Percentiles rank a stretch among this genome's conserved stretches.
phyloP scores from a whole-genome alignment of 2,329 filamentous ascomycete genomes.

The Pestalotiopsis sp. region DNA sequence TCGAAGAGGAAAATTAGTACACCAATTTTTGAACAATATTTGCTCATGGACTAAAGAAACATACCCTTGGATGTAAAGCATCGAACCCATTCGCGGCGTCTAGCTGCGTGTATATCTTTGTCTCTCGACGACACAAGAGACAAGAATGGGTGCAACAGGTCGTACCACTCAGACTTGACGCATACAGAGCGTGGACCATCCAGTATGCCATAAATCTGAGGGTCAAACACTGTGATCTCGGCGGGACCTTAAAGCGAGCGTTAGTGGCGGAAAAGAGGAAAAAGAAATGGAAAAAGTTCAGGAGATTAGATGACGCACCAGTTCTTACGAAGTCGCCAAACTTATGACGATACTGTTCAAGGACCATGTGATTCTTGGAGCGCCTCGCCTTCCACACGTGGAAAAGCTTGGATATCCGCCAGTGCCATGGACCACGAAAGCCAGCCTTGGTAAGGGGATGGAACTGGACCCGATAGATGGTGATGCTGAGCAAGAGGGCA shows the following conservation, averaged over 20 bases:
- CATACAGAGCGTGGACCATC: slow-evolving; percentile 28
- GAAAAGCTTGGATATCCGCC: slow-evolving; percentile 39
- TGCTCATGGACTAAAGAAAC: not conserved
- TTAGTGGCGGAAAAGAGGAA: not conserved
- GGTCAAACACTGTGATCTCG: not conserved
- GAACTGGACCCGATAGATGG: slow-evolving; percentile 41
- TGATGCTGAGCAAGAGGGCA: slow-evolving; percentile 31
- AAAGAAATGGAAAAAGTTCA: not conserved
- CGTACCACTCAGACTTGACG: slow-evolving; percentile 30
- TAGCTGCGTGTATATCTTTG: slow-evolving; percentile 22
- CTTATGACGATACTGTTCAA: not conserved
- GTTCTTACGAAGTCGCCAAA: not conserved
- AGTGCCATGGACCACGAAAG: slow-evolving; percentile 40
- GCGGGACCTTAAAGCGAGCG: not conserved
- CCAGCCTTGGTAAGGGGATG: slow-evolving; percentile 36
- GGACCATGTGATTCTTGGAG: not conserved
- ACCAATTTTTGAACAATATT: not conserved
- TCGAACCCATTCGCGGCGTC: slow-evolving; percentile 25
- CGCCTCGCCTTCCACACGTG: slow-evolving; percentile 28
- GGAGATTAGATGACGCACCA: not conserved
- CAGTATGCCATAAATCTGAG: slow-evolving; percentile 22
- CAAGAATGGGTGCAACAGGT: slow-evolving; percentile 23
- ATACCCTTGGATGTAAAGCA: slow-evolving; percentile 21
- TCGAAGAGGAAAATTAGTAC: too few relatives aligned
- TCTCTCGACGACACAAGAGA: slow-evolving; percentile 24